phyloP scores from a whole-genome alignment of 805 yeast species.

The Cyberlindnera nakhonratchasimensis region DNA sequence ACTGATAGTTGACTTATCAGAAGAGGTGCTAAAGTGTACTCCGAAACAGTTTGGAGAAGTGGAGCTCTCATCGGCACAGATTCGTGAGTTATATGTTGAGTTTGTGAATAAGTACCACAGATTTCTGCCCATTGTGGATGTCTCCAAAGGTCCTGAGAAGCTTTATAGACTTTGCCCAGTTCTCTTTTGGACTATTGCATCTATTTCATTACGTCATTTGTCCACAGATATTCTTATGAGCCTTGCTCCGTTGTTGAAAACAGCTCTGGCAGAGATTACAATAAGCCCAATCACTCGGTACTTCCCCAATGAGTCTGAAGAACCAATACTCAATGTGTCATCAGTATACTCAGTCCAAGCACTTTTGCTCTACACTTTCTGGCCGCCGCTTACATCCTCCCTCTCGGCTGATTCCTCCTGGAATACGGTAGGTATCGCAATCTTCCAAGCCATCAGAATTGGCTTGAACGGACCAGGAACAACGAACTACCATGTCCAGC shows the following conservation, averaged over 20 bases:
- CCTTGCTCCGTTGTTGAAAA: conserved; percentile 67
- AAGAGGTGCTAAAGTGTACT: conserved; percentile 45
- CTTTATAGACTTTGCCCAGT: conserved; percentile 80
- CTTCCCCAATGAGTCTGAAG: conserved; percentile 73
- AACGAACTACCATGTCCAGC: conserved; percentile 39
- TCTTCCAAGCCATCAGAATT: conserved; percentile 87
- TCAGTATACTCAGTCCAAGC: conserved; percentile 95
- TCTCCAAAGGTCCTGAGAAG: conserved; percentile 75
- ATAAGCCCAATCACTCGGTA: conserved; percentile 87
- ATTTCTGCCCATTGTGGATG: conserved; percentile 82
- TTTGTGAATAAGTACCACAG: conserved; percentile 79
- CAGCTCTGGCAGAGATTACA: conserved; percentile 79
- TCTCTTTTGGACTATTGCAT: conserved; percentile 89
- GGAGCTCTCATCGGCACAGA: conserved; percentile 55
- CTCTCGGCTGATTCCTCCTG: conserved; percentile 94
- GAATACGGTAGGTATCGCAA: conserved; percentile 91
- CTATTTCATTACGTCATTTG: conserved; percentile 73
- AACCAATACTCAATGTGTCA: conserved; percentile 81
- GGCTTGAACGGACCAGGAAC: conserved; percentile 83
- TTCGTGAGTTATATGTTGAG: conserved; percentile 60
- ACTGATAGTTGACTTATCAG: conserved; percentile 27
- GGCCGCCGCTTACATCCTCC: conserved; percentile 97
- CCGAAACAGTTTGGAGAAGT: conserved; percentile 74
- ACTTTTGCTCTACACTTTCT: conserved; percentile 76
- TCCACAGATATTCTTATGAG: conserved; percentile 44